phyloP scores from a whole-genome alignment of 139 green algal genomes.

The Chlorella ohadii region DNA sequence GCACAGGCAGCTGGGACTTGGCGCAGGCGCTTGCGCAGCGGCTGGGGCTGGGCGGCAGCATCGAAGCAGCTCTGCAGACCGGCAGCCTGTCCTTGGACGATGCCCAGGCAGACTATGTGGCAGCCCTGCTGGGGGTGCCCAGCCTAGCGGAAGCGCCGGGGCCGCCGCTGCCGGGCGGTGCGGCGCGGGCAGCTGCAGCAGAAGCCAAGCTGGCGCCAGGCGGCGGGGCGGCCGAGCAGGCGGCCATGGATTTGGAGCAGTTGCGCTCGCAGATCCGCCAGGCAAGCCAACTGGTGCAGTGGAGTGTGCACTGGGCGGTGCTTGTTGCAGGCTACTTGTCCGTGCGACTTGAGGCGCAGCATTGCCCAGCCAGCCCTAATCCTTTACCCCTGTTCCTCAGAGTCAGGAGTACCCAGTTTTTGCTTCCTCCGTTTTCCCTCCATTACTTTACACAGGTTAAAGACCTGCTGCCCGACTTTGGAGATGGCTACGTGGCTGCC shows the following conservation, averaged over 20 bases:
- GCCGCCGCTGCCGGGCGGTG: background rate
- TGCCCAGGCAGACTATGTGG: conserved; percentile 81
- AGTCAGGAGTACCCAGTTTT: too few relatives aligned
- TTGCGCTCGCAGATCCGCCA: conserved; percentile 19
- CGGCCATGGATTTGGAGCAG: background rate
- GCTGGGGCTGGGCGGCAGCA: conserved; percentile 25
- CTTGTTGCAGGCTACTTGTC: too few relatives aligned
- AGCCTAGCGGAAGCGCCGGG: conserved; percentile 25
- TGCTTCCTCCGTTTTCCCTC: too few relatives aligned
- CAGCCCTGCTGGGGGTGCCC: conserved; percentile 62
- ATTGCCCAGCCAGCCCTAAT: too few relatives aligned
- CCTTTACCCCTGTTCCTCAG: too few relatives aligned
- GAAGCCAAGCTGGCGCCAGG: background rate
- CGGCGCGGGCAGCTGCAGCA: background rate
- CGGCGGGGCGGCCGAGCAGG: background rate
- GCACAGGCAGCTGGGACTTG: background rate
- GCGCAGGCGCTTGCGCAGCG: conserved; percentile 25
- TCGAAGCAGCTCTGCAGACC: conserved; percentile 36
- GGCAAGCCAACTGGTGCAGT: background rate
- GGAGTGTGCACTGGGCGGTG: too few relatives aligned
- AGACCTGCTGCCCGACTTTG: conserved; percentile 83
- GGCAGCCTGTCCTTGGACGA: conserved; percentile 70
- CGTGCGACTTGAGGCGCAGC: too few relatives aligned
- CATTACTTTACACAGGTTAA: conserved; percentile 63
- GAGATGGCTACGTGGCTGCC: conserved; percentile 73